Evolutionary conservation across 1,139 yeast species (phyloP).

Genomic region (Scheffersomyces stambukii): DNA sequence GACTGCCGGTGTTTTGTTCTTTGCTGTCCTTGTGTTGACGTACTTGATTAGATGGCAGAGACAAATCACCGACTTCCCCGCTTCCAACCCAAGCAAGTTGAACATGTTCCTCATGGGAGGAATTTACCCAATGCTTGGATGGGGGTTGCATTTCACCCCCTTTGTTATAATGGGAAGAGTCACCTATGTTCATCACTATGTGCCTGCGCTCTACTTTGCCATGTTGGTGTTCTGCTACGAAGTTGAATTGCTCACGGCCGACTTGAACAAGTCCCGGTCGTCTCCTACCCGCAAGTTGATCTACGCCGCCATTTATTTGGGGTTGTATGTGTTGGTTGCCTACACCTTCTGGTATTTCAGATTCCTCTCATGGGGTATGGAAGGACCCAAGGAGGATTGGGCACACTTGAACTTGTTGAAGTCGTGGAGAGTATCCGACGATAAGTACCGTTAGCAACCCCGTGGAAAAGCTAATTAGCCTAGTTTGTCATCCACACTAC

Average conservation of each 20-base stretch:
- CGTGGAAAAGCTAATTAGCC: too few species aligned
- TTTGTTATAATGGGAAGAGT: constrained; percentile 95
- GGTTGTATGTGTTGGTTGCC: constrained; percentile 13
- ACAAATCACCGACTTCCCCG: constrained; percentile 68
- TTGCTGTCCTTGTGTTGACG: constrained; percentile 52
- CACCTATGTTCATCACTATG: constrained; percentile 93
- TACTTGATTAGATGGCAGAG: constrained; percentile 91
- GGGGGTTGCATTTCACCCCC: constrained; percentile 92
- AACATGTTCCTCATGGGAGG: constrained; percentile 67
- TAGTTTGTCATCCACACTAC: too few species aligned
- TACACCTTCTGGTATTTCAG: constrained; percentile 67
- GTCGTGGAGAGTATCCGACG: constrained; percentile 60
- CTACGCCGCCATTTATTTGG: constrained; percentile 32
- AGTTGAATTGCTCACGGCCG: constrained; percentile 57
- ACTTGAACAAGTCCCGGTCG: constrained; percentile 31
- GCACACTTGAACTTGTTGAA: constrained; percentile 69
- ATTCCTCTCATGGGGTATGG: constrained; percentile 87
- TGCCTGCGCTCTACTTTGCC: constrained; percentile 96
- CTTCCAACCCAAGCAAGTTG: constrained; percentile 24
- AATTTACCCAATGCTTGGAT: constrained; percentile 85
- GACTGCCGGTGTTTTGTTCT: constrained; percentile 59
- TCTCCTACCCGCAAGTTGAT: constrained; percentile 18
- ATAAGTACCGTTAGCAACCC: constrained; percentile 18
- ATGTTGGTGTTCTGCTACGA: constrained; percentile 75
- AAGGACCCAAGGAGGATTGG: constrained; percentile 68